A percentile compares a stretch with the other conserved stretches of the same genome.
Conservation (phyloP, 1,284 basidiomycete species). For the Cryptococcus floricola region DNA sequence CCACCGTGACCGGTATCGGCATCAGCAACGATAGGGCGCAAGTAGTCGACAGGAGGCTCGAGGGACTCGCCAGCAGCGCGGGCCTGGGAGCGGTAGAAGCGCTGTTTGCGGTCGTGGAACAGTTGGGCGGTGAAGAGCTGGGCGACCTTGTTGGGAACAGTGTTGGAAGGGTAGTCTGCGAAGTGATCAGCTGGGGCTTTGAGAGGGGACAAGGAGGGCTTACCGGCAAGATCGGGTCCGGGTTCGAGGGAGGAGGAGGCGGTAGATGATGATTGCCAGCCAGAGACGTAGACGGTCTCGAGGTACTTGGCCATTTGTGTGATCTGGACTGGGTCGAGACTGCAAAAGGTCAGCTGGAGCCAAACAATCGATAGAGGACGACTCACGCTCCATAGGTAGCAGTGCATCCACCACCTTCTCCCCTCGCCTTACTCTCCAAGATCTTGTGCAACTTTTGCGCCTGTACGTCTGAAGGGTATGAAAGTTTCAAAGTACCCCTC, state of each 20-base stretch:
- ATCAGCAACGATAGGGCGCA: slow-evolving; percentile 90
- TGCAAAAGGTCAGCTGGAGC: slow-evolving; percentile 36
- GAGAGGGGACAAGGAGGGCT: slow-evolving; percentile 15
- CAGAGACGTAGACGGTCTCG: slow-evolving; percentile 92
- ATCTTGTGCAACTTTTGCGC: slow-evolving; percentile 80
- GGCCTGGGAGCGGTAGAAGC: slow-evolving; percentile 57
- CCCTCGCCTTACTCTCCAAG: slow-evolving; percentile 49
- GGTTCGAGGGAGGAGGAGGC: slow-evolving; percentile 93
- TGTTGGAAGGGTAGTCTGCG: slow-evolving; percentile 61
- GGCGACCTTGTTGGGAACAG: slow-evolving; percentile 61
- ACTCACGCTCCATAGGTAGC: slow-evolving; percentile 89
- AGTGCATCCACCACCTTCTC: slow-evolving; percentile 47
- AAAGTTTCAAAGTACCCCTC: slow-evolving; percentile 78
- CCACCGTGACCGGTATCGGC: slow-evolving; percentile 74
- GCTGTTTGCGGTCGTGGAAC: slow-evolving; percentile 62
- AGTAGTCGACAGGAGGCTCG: slow-evolving; percentile 66
- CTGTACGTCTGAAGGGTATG: slow-evolving; percentile 79
- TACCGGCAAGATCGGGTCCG: slow-evolving; percentile 90
- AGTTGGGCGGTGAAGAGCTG: slow-evolving; percentile 62
- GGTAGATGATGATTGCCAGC: slow-evolving; percentile 89
- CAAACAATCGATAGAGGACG: neutral
- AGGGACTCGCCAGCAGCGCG: slow-evolving; percentile 55
- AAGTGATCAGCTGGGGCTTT: neutral
- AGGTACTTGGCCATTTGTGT: slow-evolving; percentile 94
- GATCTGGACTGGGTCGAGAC: slow-evolving; percentile 91